A percentile compares a stretch with the other conserved stretches of the same genome.
Conservation (phyloP, 192 early-diverging fungal species). For the Coemansia sp. region DNA sequence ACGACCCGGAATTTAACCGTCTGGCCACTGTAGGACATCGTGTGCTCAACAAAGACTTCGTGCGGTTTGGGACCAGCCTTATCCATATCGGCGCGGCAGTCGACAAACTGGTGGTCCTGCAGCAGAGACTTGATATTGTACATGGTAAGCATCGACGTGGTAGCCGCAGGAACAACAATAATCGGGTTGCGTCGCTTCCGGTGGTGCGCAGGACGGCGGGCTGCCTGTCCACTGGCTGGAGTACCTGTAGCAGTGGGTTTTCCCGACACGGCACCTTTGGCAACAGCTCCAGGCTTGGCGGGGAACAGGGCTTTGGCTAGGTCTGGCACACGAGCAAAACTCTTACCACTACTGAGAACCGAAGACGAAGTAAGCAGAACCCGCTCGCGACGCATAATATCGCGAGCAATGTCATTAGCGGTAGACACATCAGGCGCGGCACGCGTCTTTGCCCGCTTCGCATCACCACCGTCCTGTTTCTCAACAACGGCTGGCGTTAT, state of each 20-base stretch:
- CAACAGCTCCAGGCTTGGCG: constrained; percentile 18
- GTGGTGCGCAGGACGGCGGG: constrained; percentile 20
- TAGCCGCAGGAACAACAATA: constrained; percentile 89
- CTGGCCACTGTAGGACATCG: constrained; percentile 48
- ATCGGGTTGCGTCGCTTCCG: constrained; percentile 66
- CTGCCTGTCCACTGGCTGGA: neutral
- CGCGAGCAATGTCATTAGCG: constrained; percentile 28
- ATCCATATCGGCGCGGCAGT: constrained; percentile 64
- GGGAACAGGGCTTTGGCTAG: constrained; percentile 49
- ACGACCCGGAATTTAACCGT: constrained; percentile 73
- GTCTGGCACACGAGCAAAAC: constrained; percentile 42
- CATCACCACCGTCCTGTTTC: constrained; percentile 11
- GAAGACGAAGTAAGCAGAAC: constrained; percentile 32
- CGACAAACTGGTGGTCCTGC: constrained; percentile 72
- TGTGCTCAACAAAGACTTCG: constrained; percentile 65
- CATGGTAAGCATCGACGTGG: constrained; percentile 82
- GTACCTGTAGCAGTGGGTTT: neutral
- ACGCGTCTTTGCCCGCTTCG: constrained; percentile 15
- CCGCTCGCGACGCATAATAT: constrained; percentile 41
- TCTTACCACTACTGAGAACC: constrained; percentile 46
- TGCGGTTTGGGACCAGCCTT: constrained; percentile 69
- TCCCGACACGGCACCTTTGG: neutral
- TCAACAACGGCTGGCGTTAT: neutral
- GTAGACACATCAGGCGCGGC: neutral
- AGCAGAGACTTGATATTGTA: constrained; percentile 89